Evolutionary conservation across 345 rosid species (phyloP), one percentile per base, ranked within the genome.

Genomic region (Capsella bursapastoris): DNA sequence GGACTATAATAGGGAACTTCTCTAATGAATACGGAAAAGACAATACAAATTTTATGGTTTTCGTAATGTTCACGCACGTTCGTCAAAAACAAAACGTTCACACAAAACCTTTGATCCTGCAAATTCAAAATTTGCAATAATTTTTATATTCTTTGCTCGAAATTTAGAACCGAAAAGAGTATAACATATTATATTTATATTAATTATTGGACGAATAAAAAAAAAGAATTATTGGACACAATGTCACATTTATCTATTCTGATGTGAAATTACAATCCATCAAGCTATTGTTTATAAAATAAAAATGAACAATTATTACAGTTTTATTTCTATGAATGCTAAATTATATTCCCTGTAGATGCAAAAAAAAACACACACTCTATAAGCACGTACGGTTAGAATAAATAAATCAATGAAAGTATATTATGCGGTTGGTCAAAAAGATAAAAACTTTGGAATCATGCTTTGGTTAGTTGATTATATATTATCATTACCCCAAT

Each of bases 391-490:
- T 53, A 52, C 28, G 44, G 15, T 53, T 43, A 34, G 7, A 22
- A 22, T 22, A 22, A 14, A 8, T 10, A 6, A 40, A 44, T 14
- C 6, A 64, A n/a, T 14, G 11, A 9, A n/a, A 45, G 25, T 22
- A 44, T 34, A 11, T 64, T 45, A 47, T 47, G 59, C 48, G 45
- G 67, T 53, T 74, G 72, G 78, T 66, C 78, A 74, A 74, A 73
- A 74, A 66, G 78, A 74, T 47, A 15, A 57, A 64, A 66, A 66
- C 31, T 37, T 57, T 56, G 58, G 72, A 66, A 74, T 74, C 66
- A 66, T 66, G 25, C 72, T 66, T 66, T 74, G 43, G 43, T 74
- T 57, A 74, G 52, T 66, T 57, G 60, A 57, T 66, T 74, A 74
- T 66, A 64, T 62, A 41, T 16, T 64, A 58, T 25, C 31, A 64